Conservation (phyloP, 805 yeast genomes). For the Jamesozyma hellenica region DNA sequence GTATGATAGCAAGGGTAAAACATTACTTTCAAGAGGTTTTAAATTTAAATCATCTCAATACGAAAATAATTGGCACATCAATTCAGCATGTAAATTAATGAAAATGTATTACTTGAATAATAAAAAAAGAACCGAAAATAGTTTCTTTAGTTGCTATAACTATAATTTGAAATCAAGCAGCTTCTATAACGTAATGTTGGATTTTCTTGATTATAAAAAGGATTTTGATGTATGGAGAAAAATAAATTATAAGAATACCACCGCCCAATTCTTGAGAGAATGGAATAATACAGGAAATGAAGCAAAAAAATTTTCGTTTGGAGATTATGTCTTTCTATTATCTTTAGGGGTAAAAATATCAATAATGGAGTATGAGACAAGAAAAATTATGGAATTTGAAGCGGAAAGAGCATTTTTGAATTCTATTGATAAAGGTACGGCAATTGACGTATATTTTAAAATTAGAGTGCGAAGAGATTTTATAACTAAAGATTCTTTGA, state of each 20-base stretch:
- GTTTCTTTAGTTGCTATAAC: conserved; percentile 11
- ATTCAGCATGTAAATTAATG: conserved; percentile 52
- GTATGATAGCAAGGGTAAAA: background rate
- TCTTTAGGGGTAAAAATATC: conserved; percentile 76
- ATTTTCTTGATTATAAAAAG: conserved; percentile 60
- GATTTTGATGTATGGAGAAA: conserved; percentile 74
- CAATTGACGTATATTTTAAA: conserved; percentile 57
- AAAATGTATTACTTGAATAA: conserved; percentile 49
- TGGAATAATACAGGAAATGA: conserved; percentile 2
- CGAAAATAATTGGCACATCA: conserved; percentile 73
- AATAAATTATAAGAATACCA: conserved; percentile 1
- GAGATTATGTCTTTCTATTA: conserved; percentile 75
- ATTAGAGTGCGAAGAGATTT: conserved; percentile 57
- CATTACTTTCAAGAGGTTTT: conserved; percentile 3
- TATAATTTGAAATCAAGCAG: conserved; percentile 30
- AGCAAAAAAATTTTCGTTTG: conserved; percentile 36
- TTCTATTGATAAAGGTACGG: conserved; percentile 52
- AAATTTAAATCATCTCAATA: conserved; percentile 36
- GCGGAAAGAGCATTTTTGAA: conserved; percentile 84
- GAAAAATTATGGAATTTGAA: conserved; percentile 68
- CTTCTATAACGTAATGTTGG: conserved; percentile 68
- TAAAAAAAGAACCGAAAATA: conserved; percentile 4
- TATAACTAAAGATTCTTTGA: conserved; percentile 67
- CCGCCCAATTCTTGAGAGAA: background rate
- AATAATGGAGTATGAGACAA: conserved; percentile 73